Base-by-base conservation (phyloP, 257 asterid species). In the Solanum habrochaites region DNA sequence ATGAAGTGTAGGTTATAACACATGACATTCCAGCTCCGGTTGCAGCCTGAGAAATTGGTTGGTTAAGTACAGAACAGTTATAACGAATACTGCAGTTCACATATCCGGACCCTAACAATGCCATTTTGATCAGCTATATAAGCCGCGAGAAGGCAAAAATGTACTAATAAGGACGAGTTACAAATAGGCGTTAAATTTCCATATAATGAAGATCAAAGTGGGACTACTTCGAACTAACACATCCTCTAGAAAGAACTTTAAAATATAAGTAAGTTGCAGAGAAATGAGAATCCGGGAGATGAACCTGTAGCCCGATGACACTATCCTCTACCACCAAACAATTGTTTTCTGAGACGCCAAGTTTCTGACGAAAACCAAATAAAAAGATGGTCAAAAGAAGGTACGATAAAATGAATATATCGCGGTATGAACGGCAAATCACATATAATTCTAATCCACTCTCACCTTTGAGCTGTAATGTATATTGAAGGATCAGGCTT, bases 301-400 rank as follows among this genome's bases (percentile, higher is more conserved):
- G 45, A 92, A 97, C 99, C 98, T 94, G 98, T 69, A 97, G 93
- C 37, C 99, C 99, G 78, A 97, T 97, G 90, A 97, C 96, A 86
- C 99, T 96, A 85, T 97, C 99, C 91, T 97, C 99, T 78, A 97
- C 96, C 42, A 97, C 99, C 91, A 96, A 84, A 92, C 99, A 96
- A 86, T 95, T 94, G 88, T 72, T 91, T 86, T 85, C 93, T 25
- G 94, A 93, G 71, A 97, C 90, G 23, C 96, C 97, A 81, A 97
- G 92, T 86, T 71, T 93, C 99, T 97, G 93, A 32, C 84, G n/a
- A 87, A 83, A 64, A 29, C 40, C 47, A 85, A 85, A 81, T 37
- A 32, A 14, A 72, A n/a, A n/a, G n/a, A n/a, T n/a, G 8, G n/a
- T 11, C 47, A 73, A 70, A 43, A 70, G 60, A 29, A 72, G 1